Percentiles rank a stretch among this genome's conserved stretches.
These are phyloP conservation scores for Nannochloris sp. DNA, from an alignment of 139 green algal genomes.

Conservation along the genomic window DNA sequence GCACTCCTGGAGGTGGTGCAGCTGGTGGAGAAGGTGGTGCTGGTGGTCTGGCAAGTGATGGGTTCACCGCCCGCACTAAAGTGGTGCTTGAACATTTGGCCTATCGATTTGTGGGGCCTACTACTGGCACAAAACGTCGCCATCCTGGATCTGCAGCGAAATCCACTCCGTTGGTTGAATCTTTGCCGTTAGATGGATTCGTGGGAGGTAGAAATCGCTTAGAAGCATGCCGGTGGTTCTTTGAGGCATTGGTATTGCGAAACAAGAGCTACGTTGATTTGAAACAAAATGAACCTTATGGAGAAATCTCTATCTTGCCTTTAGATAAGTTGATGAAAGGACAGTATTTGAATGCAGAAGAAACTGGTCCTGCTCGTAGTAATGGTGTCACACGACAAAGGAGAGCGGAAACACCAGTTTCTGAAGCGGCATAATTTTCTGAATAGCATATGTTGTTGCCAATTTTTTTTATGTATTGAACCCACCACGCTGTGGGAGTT, in stretches of 20 bases:
- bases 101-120: conserved; percentile 4
- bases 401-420: too few species aligned
- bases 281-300: conserved; percentile 48
- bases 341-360: not conserved
- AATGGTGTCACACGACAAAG: too few species aligned
- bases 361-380: too few species aligned
- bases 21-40: not conserved
- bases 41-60: not conserved
- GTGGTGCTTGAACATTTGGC: conserved; percentile 22
- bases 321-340: not conserved
- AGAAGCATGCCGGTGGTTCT: conserved; percentile 51
- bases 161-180: not conserved
- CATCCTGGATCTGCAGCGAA: conserved; percentile 1
- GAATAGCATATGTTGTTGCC: too few species aligned
- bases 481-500: too few species aligned
- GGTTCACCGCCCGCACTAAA: conserved; percentile 22
- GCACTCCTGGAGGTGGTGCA: not conserved
- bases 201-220: conserved; percentile 24
- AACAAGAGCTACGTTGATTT: conserved; percentile 42
- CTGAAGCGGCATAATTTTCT: too few species aligned
- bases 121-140: conserved; percentile 18
- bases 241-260: conserved; percentile 57
- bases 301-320: conserved; percentile 37
- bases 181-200: conserved; percentile 20
- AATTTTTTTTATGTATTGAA: too few species aligned